These are phyloP conservation scores for Fusarium napiforme DNA, from an alignment of 2,329 filamentous ascomycete species.

Conservation along the genomic window DNA sequence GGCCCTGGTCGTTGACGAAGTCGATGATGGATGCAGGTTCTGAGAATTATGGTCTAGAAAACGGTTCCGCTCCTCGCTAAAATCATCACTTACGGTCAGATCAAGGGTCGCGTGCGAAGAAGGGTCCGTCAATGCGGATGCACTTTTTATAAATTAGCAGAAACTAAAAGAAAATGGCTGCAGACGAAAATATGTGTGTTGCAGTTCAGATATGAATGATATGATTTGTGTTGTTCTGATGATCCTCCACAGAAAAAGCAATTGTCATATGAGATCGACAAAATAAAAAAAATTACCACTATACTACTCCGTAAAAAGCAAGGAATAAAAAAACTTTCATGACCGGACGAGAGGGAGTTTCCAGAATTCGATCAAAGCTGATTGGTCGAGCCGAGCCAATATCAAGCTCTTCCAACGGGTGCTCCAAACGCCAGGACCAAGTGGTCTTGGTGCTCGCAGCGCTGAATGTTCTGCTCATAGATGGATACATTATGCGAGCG, in stretches of 20 bases:
- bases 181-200: background rate
- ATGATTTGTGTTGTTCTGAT: background rate
- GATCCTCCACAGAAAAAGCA: constrained; percentile 11
- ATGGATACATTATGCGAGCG: constrained; percentile 28
- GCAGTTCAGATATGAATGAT: constrained; percentile 6
- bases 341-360: constrained; percentile 21
- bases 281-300: constrained; percentile 1
- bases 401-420: constrained; percentile 33
- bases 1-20: constrained; percentile 15
- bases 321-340: constrained; percentile 19
- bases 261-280: constrained; percentile 11
- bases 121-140: constrained; percentile 11
- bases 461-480: constrained; percentile 24
- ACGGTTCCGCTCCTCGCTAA: constrained; percentile 37
- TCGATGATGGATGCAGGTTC: constrained; percentile 13
- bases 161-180: background rate
- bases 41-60: constrained; percentile 13
- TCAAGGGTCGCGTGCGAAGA: constrained; percentile 31
- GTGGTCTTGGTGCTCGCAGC: constrained; percentile 11
- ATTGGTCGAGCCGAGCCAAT: constrained; percentile 21
- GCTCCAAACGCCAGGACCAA: constrained; percentile 25
- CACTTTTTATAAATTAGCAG: constrained; percentile 9
- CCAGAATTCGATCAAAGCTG: constrained; percentile 31
- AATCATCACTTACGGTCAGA: constrained; percentile 31
- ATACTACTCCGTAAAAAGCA: constrained; percentile 17